phyloP scores from a whole-genome alignment of 306 rosid species.

The Vachellia pachyceras region DNA sequence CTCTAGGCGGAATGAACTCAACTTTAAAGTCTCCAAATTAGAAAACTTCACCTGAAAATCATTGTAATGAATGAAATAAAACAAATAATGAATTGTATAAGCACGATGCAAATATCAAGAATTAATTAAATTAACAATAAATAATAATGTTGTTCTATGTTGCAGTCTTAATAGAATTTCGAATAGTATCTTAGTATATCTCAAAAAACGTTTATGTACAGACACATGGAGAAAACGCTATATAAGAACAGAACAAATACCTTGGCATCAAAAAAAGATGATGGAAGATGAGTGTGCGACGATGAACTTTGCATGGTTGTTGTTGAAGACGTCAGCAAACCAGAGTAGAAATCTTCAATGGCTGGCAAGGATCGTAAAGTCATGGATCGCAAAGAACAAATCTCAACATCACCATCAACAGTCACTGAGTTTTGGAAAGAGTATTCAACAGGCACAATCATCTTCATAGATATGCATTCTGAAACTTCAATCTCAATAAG shows the following conservation, averaged over 20 bases:
- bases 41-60: not conserved
- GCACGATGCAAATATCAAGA: too few species aligned
- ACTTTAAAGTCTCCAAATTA: not conserved
- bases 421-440: not conserved
- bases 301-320: not conserved
- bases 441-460: not conserved
- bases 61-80: too few species aligned
- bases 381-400: not conserved
- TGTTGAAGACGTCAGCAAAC: not conserved
- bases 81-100: too few species aligned
- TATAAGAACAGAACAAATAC: not conserved
- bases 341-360: not conserved
- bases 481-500: not conserved
- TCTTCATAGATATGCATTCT: not conserved
- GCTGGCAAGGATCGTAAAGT: not conserved
- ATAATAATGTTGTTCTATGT: too few species aligned
- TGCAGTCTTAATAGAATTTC: too few species aligned
- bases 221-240: not conserved
- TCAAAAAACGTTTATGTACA: not conserved
- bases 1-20: not conserved
- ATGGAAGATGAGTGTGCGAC: not conserved
- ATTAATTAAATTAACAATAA: too few species aligned
- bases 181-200: too few species aligned
- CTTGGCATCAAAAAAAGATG: not conserved
- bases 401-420: not conserved